Percentiles rank a stretch among this genome's conserved stretches.
These are phyloP conservation scores for Rhododendron mucronatum DNA, from an alignment of 148 eudicot genomes.

Conservation along the genomic window DNA sequence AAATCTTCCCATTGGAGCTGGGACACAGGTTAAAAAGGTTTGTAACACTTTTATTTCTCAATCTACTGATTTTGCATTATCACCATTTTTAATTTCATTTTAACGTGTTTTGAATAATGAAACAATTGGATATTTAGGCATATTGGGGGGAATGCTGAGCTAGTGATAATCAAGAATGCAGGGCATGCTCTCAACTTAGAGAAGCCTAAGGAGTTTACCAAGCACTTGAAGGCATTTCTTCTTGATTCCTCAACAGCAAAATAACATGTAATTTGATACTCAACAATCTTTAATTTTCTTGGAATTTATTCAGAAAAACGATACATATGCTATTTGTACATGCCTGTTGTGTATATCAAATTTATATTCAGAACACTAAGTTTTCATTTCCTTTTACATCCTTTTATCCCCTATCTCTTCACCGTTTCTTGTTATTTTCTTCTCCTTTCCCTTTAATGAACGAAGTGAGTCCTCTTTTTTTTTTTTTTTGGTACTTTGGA, in stretches of 20 bases:
- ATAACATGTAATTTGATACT: neutral
- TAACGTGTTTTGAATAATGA: neutral
- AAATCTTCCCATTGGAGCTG: conserved; percentile 64
- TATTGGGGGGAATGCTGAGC: conserved; percentile 51
- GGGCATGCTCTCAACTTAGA: conserved; percentile 87
- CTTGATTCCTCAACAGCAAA: conserved; percentile 12
- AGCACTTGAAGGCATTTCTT: conserved; percentile 66
- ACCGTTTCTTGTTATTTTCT: neutral
- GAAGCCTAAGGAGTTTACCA: conserved; percentile 57
- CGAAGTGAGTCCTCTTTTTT: neutral
- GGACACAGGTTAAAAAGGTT: conserved; percentile 66
- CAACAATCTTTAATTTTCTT: neutral
- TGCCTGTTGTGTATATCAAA: neutral
- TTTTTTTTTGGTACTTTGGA: too few relatives aligned
- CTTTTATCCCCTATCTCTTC: neutral
- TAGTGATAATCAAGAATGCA: conserved; percentile 64
- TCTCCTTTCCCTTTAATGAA: neutral
- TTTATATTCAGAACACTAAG: neutral
- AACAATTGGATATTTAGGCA: conserved; percentile 28
- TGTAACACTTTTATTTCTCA: neutral
- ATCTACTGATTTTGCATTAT: neutral
- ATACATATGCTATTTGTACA: neutral
- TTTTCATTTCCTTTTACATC: neutral
- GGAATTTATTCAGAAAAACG: neutral
- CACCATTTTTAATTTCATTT: neutral